Conservation (phyloP, 2,329 filamentous ascomycete species). For the Ophiosphaerella narmari region DNA sequence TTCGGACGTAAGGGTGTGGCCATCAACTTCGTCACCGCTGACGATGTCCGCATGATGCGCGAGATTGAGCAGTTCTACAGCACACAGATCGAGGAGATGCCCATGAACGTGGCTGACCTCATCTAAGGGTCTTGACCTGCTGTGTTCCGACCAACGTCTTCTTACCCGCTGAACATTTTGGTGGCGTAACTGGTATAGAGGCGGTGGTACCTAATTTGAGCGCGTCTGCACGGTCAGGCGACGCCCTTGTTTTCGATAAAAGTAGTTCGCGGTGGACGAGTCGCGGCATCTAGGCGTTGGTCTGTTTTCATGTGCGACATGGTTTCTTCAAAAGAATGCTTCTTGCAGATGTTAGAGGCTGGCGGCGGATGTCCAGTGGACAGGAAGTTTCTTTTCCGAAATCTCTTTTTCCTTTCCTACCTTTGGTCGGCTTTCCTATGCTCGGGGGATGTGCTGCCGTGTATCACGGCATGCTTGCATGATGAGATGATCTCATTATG, state of each 20-base stretch:
- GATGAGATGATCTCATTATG: conserved; percentile 39
- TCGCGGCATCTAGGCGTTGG: conserved; percentile 49
- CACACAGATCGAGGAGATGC: conserved; percentile 99
- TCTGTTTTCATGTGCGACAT: conserved; percentile 46
- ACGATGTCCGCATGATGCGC: conserved; percentile 99
- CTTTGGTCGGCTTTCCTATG: conserved; percentile 32
- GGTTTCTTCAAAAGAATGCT: conserved; percentile 44
- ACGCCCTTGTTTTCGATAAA: conserved; percentile 39
- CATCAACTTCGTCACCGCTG: conserved; percentile 99
- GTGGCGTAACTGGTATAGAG: conserved; percentile 30
- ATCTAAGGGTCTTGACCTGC: conserved; percentile 42
- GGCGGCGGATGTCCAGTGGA: conserved; percentile 35
- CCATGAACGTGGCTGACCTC: conserved; percentile 77
- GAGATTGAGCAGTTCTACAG: conserved; percentile 99
- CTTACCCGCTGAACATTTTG: conserved; percentile 27
- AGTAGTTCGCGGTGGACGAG: conserved; percentile 41
- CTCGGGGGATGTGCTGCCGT: conserved; percentile 39
- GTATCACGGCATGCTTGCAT: conserved; percentile 42
- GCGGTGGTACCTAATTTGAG: conserved; percentile 39
- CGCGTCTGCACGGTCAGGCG: conserved; percentile 39
- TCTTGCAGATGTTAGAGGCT: conserved; percentile 43
- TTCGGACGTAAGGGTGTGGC: conserved; percentile 99
- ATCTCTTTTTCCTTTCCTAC: conserved; percentile 42
- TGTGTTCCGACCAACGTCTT: conserved; percentile 32
- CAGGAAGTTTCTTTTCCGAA: conserved; percentile 33